These are phyloP conservation scores for Penicillium subrubescens DNA, from an alignment of 495 filamentous ascomycete species.

Conservation along the genomic window DNA sequence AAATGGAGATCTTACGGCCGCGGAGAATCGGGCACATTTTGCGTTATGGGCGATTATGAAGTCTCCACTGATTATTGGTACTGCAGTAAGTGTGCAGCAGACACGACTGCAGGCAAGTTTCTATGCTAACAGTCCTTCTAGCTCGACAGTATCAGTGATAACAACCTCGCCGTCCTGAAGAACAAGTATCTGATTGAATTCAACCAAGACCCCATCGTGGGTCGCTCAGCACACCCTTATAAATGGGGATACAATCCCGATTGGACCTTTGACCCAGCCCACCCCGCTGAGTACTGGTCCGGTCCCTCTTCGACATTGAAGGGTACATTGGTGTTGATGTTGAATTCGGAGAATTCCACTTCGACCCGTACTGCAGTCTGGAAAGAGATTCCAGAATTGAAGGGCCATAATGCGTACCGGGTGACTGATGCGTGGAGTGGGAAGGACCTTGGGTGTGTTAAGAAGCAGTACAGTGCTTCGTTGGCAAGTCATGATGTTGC, in stretches of 20 bases:
- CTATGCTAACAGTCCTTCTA: slow-evolving; percentile 22
- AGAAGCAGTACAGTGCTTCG: slow-evolving; percentile 33
- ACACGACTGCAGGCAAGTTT: not conserved
- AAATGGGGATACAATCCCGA: slow-evolving; percentile 67
- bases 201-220: slow-evolving; percentile 59
- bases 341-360: slow-evolving; percentile 47
- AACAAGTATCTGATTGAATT: slow-evolving; percentile 62
- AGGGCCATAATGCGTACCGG: slow-evolving; percentile 40
- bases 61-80: slow-evolving; percentile 59
- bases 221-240: slow-evolving; percentile 59
- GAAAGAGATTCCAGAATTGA: slow-evolving; percentile 56
- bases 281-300: slow-evolving; percentile 64
- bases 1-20: slow-evolving; percentile 57
- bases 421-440: slow-evolving; percentile 59
- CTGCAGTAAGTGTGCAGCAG: slow-evolving; percentile 34
- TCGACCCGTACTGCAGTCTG: slow-evolving; percentile 48
- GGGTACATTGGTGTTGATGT: slow-evolving; percentile 54
- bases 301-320: slow-evolving; percentile 50
- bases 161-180: slow-evolving; percentile 56
- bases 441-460: slow-evolving; percentile 49
- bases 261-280: slow-evolving; percentile 60
- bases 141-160: slow-evolving; percentile 43
- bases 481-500: slow-evolving; percentile 54
- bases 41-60: slow-evolving; percentile 62
- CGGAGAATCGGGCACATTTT: slow-evolving; percentile 52